phyloP scores from a whole-genome alignment of 1,284 basidiomycete species.

The Agroathelia rolfsii region DNA sequence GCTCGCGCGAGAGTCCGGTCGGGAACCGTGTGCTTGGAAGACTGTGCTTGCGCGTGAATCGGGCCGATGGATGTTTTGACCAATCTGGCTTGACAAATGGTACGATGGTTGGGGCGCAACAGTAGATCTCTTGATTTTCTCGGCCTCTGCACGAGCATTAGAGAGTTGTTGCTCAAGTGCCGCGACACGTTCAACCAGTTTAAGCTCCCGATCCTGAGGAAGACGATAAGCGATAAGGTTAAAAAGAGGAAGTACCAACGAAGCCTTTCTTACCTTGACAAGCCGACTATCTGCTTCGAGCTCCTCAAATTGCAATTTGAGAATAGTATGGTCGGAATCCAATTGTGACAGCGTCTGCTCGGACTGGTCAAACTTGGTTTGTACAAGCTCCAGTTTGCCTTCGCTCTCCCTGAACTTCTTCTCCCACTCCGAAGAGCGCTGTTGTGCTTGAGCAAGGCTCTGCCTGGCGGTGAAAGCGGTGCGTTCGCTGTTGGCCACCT shows the following conservation, averaged over 20 bases:
- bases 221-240: constrained; percentile 8
- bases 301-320: constrained; percentile 64
- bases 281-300: constrained; percentile 58
- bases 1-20: constrained; percentile 64
- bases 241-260: constrained; percentile 2
- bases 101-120: constrained; percentile 14
- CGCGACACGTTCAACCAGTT: constrained; percentile 55
- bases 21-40: no score
- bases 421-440: constrained; percentile 72
- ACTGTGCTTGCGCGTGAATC: constrained; percentile 26
- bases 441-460: constrained; percentile 59
- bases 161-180: constrained; percentile 52
- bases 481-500: constrained; percentile 49
- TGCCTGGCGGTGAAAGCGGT: constrained; percentile 47
- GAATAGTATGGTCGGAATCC: constrained; percentile 56
- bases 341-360: constrained; percentile 56
- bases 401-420: constrained; percentile 63
- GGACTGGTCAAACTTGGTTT: constrained; percentile 50
- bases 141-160: constrained; percentile 51
- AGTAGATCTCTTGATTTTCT: constrained; percentile 35
- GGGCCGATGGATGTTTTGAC: constrained; percentile 24
- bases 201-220: constrained; percentile 59
- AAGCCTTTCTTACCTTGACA: constrained; percentile 37
- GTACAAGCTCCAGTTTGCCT: constrained; percentile 44
- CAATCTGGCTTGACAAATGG: constrained; percentile 17